Base-by-base conservation (phyloP, 129 eudicot genomes). In the Flaveria sonorensis region DNA sequence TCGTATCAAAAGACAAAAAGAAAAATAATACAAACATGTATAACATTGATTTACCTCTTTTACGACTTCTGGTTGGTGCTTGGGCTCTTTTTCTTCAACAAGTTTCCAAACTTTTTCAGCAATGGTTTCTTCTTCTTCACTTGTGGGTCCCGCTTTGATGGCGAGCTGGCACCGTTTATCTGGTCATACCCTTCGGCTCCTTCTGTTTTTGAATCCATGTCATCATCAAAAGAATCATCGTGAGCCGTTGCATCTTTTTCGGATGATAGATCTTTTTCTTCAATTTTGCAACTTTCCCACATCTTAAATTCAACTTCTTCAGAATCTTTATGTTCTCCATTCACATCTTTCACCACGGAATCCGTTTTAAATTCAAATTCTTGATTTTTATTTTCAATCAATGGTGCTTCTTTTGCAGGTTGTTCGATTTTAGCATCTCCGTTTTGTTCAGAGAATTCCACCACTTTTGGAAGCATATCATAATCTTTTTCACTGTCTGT, bases 231-330 rank as follows among this genome's bases (percentile, higher is more conserved):
- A 8, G 91, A 87, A 62, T 87, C 96, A 3, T 89, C 92, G 20
- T 83, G 82, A 62, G 45, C 88, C 6, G 72, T 9, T 20, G 72
- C 9, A 20, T 88, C 97, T 71, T 76, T 83, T 40, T 91, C 93
- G 0, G 88, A 87, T 21, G 95, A 81, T 72, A 87, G 86, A 39
- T 93, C 98, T 67, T 88, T 90, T 56, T 88, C 97, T 67, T 83
- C 98, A 47, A 93, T 88, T 81, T 93, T 93, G 85, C 90, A 93
- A 79, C 96, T 93, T 77, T 93, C 98, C 98, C 98, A 93, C 98
- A 90, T 93, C 76, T 90, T 93, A 14, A 82, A 73, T 53, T 93
- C 98, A 47, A 81, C 86, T 71, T 92, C 98, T 51, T 62, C 82
- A 0, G 87, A 73, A 63, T 84, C 88, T 46, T 76, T 77, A 20